Percentiles rank a stretch among this genome's conserved stretches.
Conservation (phyloP, 805 yeast species). For the Yarrowia divulgata region DNA sequence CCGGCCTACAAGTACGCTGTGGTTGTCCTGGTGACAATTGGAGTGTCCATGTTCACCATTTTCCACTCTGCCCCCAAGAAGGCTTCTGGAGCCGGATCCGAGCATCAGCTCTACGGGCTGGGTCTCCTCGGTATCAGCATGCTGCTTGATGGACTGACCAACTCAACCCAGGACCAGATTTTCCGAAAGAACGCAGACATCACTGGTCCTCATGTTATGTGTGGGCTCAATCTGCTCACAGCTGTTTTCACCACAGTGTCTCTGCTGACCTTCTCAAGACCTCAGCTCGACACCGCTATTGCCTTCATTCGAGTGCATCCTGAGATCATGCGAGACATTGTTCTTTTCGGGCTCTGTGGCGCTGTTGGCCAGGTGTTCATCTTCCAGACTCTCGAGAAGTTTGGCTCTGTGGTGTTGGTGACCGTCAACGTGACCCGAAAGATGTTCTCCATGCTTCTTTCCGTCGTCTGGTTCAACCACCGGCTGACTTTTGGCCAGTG, state of each 20-base stretch:
- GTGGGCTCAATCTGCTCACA: constrained; percentile 63
- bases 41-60: constrained; percentile 81
- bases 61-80: constrained; percentile 51
- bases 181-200: constrained; percentile 58
- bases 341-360: constrained; percentile 77
- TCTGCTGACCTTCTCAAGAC: constrained; percentile 57
- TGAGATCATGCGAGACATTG: constrained; percentile 63
- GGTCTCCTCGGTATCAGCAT: constrained; percentile 65
- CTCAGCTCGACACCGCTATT: constrained; percentile 60
- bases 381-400: constrained; percentile 79
- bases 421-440: constrained; percentile 96
- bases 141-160: constrained; percentile 88
- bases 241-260: constrained; percentile 53
- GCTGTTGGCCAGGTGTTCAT: constrained; percentile 95
- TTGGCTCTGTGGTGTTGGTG: constrained; percentile 83
- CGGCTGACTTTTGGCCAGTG: constrained; percentile 68
- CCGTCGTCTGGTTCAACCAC: constrained; percentile 90
- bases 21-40: constrained; percentile 77
- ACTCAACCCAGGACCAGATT: constrained; percentile 89
- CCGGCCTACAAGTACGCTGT: constrained; percentile 80
- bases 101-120: constrained; percentile 61
- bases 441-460: constrained; percentile 91
- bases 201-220: constrained; percentile 90
- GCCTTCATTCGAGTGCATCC: constrained; percentile 62
- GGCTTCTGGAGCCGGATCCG: constrained; percentile 41